These are phyloP conservation scores for Ajuga reptans DNA, from an alignment of 305 asterid genomes.

Conservation along the genomic window DNA sequence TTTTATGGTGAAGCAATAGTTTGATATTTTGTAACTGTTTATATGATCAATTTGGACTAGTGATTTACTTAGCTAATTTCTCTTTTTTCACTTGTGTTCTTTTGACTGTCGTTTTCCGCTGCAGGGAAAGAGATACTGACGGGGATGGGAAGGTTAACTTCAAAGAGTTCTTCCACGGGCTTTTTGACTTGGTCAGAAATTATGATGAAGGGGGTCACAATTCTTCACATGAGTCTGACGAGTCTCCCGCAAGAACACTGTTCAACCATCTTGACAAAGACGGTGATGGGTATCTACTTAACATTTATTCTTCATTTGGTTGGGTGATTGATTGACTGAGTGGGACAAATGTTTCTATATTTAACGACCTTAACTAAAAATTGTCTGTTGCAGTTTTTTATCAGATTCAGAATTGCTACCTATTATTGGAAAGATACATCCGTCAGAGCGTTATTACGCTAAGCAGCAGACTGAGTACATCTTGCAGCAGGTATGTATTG, in stretches of 20 bases:
- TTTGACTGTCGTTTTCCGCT: constrained; percentile 2
- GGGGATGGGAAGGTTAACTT: constrained; percentile 76
- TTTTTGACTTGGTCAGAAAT: constrained; percentile 71
- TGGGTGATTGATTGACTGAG: constrained; percentile 3
- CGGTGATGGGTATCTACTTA: constrained; percentile 71
- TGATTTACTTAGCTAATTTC: constrained; percentile 2
- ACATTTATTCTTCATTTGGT: constrained; percentile 17
- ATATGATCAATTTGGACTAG: neutral
- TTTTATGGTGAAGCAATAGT: neutral
- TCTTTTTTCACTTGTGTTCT: constrained; percentile 6
- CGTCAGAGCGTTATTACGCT: constrained; percentile 80
- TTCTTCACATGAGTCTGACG: constrained; percentile 45
- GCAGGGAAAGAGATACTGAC: constrained; percentile 88
- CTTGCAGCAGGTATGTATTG: constrained; percentile 68
- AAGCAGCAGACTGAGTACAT: constrained; percentile 87
- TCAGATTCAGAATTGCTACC: constrained; percentile 74
- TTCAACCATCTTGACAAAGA: constrained; percentile 81
- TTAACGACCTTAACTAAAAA: constrained; percentile 5
- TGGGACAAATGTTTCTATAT: constrained; percentile 6
- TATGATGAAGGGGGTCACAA: constrained; percentile 63
- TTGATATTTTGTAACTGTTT: constrained; percentile 1
- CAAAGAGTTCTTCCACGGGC: constrained; percentile 88
- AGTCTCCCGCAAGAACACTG: constrained; percentile 67
- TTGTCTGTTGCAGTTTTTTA: constrained; percentile 43
- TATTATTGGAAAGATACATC: constrained; percentile 77